These are phyloP conservation scores for Mitragyna speciosa DNA, from an alignment of 257 asterid species.

Conservation along the genomic window DNA sequence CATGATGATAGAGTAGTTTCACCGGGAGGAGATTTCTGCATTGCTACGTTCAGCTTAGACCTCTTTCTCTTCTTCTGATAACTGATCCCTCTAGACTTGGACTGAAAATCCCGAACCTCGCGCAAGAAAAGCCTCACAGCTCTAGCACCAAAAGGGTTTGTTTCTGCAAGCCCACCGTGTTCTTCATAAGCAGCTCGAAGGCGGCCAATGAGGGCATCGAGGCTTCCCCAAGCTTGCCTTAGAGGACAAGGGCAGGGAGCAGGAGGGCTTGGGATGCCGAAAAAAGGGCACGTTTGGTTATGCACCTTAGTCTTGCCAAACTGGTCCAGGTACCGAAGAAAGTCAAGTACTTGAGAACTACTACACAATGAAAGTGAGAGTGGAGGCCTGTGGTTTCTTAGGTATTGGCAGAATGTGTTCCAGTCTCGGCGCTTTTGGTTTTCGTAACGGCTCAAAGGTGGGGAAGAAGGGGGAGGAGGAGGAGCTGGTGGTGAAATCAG, in stretches of 20 bases:
- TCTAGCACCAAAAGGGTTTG: conserved; percentile 38
- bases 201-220: conserved; percentile 41
- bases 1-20: neutral
- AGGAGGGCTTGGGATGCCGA: conserved; percentile 36
- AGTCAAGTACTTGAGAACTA: conserved; percentile 32
- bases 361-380: conserved; percentile 21
- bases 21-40: conserved; percentile 1
- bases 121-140: conserved; percentile 35
- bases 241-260: conserved; percentile 38
- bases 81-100: conserved; percentile 46
- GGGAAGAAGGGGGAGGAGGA: conserved; percentile 9
- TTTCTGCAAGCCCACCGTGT: conserved; percentile 37
- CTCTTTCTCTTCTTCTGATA: conserved; percentile 45
- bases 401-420: conserved; percentile 44
- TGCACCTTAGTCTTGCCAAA: conserved; percentile 48
- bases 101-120: conserved; percentile 44
- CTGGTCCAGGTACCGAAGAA: conserved; percentile 39
- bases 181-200: conserved; percentile 48
- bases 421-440: conserved; percentile 47
- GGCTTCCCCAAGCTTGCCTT: conserved; percentile 48
- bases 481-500: conserved; percentile 2
- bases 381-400: conserved; percentile 33
- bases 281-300: conserved; percentile 36
- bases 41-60: conserved; percentile 6
- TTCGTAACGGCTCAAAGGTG: conserved; percentile 34